Evolutionary conservation across 495 filamentous ascomycete genomes (phyloP).

Genomic region (Hypoxylon lienhwacheense): DNA sequence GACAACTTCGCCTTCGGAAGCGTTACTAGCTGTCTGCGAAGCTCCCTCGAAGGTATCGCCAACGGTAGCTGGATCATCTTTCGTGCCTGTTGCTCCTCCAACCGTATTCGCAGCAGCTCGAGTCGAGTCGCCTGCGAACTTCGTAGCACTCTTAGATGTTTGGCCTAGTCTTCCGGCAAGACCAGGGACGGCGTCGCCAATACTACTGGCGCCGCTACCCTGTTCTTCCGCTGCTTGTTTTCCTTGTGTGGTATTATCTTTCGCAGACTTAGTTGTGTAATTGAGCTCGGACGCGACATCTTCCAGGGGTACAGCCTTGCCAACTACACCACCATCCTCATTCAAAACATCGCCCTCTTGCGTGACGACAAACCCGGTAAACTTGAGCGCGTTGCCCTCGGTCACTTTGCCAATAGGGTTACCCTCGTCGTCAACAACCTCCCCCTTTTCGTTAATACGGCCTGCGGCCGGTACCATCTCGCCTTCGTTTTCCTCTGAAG

Average conservation of each 20-base stretch:
- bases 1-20: slow-evolving; percentile 32
- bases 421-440: slow-evolving; percentile 54
- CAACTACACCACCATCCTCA: slow-evolving; percentile 61
- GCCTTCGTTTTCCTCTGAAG: slow-evolving; percentile 27
- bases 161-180: slow-evolving; percentile 18
- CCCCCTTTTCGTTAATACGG: slow-evolving; percentile 37
- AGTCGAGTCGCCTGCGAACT: slow-evolving; percentile 15
- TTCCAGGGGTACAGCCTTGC: slow-evolving; percentile 56
- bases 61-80: slow-evolving; percentile 9
- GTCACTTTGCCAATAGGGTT: slow-evolving; percentile 60
- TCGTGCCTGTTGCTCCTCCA: slow-evolving; percentile 7
- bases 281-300: slow-evolving; percentile 29
- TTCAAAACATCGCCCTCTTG: slow-evolving; percentile 66
- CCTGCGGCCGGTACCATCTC: slow-evolving; percentile 39
- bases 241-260: slow-evolving; percentile 11
- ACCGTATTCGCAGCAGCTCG: slow-evolving; percentile 11
- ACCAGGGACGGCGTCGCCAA: slow-evolving; percentile 21
- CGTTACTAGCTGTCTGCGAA: slow-evolving; percentile 22
- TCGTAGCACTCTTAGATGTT: slow-evolving; percentile 16
- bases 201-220: slow-evolving; percentile 1
- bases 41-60: slow-evolving; percentile 10
- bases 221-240: slow-evolving; percentile 1
- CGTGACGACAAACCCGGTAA: slow-evolving; percentile 58
- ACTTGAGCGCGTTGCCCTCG: slow-evolving; percentile 61
- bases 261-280: slow-evolving; percentile 31